Percentiles rank a stretch among this genome's conserved stretches.
Evolutionary conservation across 306 rosid species (phyloP).

Genomic region (Cucurbita moschata): DNA sequence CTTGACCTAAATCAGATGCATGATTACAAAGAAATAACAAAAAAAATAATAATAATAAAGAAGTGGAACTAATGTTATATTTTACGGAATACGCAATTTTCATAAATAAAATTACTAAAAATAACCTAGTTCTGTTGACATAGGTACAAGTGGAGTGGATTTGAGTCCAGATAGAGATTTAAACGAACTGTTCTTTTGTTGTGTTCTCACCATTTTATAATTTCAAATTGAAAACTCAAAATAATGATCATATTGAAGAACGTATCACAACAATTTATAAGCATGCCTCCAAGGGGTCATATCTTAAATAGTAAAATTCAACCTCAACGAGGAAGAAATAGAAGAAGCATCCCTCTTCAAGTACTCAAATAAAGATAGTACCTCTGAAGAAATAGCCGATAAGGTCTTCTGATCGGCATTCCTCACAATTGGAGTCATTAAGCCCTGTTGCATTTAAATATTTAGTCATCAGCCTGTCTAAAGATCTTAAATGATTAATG

Average conservation of each 20-base stretch:
- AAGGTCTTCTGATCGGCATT: slow-evolving; percentile 90
- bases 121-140: background rate
- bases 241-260: background rate
- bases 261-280: background rate
- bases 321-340: background rate
- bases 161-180: background rate
- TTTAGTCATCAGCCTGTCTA: slow-evolving; percentile 11
- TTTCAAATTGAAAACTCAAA: background rate
- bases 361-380: slow-evolving; percentile 13
- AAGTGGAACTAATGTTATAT: background rate
- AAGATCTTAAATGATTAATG: slow-evolving; percentile 9
- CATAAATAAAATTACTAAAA: background rate
- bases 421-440: slow-evolving; percentile 88
- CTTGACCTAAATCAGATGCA: slow-evolving; percentile 44
- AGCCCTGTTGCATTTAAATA: slow-evolving; percentile 43
- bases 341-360: background rate
- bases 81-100: background rate
- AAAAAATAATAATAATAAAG: no score
- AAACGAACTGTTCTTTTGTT: background rate
- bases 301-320: background rate
- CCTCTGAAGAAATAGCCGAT: slow-evolving; percentile 81
- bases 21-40: background rate
- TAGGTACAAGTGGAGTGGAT: background rate
- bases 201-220: background rate
- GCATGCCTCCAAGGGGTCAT: background rate